Evolutionary conservation across 768 basidiomycete genomes (phyloP).

Genomic region (Termitomyces sp.): DNA sequence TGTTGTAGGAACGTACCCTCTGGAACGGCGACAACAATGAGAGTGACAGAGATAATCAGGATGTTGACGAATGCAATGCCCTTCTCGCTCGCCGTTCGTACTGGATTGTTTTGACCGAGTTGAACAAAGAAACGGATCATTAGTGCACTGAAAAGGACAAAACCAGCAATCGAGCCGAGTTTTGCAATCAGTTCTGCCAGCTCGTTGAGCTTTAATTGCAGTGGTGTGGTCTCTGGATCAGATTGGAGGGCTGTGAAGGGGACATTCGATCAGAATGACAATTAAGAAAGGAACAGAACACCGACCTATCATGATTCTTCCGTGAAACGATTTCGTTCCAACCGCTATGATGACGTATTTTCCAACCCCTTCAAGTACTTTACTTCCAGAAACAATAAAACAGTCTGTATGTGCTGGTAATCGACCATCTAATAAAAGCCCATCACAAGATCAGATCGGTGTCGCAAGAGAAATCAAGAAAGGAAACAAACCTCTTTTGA

Average conservation of each 20-base stretch:
- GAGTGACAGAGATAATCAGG: slow-evolving; percentile 89
- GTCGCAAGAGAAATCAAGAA: neutral
- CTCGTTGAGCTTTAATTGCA: slow-evolving; percentile 88
- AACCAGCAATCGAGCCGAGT: slow-evolving; percentile 76
- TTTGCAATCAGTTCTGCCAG: slow-evolving; percentile 96
- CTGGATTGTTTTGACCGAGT: slow-evolving; percentile 55
- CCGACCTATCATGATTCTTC: slow-evolving; percentile 94
- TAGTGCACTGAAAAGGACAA: slow-evolving; percentile 81
- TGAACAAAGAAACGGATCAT: slow-evolving; percentile 94
- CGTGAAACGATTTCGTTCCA: slow-evolving; percentile 90
- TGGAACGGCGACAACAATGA: slow-evolving; percentile 48
- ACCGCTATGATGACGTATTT: slow-evolving; percentile 90
- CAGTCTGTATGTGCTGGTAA: slow-evolving; percentile 70
- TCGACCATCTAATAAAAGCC: slow-evolving; percentile 13
- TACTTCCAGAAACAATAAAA: slow-evolving; percentile 87
- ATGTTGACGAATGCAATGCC: slow-evolving; percentile 91
- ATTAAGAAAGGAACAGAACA: neutral
- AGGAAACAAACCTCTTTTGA: slow-evolving; percentile 18
- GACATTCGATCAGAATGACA: neutral
- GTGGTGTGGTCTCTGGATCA: slow-evolving; percentile 84
- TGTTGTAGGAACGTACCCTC: slow-evolving; percentile 34
- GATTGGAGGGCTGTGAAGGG: slow-evolving; percentile 65
- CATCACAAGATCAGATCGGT: neutral
- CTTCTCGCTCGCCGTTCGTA: slow-evolving; percentile 67
- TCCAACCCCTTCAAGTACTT: slow-evolving; percentile 93